Conservation (phyloP, 2,329 filamentous ascomycete species). For the Phaeosphaeria sp. region DNA sequence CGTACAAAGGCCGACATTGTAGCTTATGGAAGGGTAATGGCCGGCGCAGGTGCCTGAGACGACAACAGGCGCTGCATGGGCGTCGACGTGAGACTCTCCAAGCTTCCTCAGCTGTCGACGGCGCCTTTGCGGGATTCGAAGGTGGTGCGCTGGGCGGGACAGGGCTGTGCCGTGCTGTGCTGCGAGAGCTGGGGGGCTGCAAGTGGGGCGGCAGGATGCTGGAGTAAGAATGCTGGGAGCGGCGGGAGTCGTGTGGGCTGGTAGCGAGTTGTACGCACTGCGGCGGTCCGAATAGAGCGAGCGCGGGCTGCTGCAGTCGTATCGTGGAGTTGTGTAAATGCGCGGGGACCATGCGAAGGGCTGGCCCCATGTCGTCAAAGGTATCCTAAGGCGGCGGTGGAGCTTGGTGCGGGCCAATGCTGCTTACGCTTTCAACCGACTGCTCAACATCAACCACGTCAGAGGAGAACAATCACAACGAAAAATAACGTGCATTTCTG, state of each 20-base stretch:
- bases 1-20: conserved; percentile 79
- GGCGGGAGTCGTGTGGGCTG: background rate
- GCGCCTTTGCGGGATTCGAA: conserved; percentile 17
- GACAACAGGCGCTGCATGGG: conserved; percentile 46
- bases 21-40: conserved; percentile 31
- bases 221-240: conserved; percentile 22
- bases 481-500: background rate
- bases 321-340: conserved; percentile 11
- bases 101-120: conserved; percentile 8
- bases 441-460: background rate
- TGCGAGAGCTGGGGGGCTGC: conserved; percentile 16
- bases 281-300: conserved; percentile 12
- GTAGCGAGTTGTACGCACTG: conserved; percentile 19
- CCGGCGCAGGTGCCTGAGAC: conserved; percentile 44
- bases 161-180: conserved; percentile 10
- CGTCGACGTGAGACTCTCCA: conserved; percentile 21
- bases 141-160: conserved; percentile 13
- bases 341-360: conserved; percentile 8
- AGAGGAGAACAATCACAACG: background rate
- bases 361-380: conserved; percentile 11
- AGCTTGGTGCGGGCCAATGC: conserved; percentile 3
- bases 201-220: conserved; percentile 28
- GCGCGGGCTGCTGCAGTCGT: conserved; percentile 16
- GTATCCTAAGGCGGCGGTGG: conserved; percentile 16
- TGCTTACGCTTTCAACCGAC: background rate